Evolutionary conservation across 148 eudicot species (phyloP).

Genomic region (Rhododendron vialii): DNA sequence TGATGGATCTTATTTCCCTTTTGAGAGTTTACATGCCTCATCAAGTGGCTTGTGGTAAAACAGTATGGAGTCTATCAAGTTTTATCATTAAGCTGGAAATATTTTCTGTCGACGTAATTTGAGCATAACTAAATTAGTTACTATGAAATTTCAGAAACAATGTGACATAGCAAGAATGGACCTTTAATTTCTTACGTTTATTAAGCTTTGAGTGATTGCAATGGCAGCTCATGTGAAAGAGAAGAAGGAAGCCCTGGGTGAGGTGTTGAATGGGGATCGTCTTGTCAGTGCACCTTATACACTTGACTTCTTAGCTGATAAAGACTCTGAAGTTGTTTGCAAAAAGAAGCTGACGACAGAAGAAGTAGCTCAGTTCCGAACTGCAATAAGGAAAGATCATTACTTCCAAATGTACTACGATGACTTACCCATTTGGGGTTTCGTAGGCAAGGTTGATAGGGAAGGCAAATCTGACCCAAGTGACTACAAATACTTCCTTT

Average conservation of each 20-base stretch:
- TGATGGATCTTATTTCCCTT: too few species aligned
- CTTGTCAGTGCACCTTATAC: conserved; percentile 58
- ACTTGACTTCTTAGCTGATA: conserved; percentile 57
- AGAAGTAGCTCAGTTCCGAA: conserved; percentile 52
- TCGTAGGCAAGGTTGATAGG: conserved; percentile 56
- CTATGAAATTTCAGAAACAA: too few species aligned
- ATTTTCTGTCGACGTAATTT: too few species aligned
- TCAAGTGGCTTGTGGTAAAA: too few species aligned
- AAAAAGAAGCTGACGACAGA: conserved; percentile 44
- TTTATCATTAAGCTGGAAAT: too few species aligned
- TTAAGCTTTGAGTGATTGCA: too few species aligned
- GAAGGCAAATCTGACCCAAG: conserved; percentile 44
- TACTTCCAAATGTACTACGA: conserved; percentile 74
- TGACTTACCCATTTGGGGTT: conserved; percentile 71
- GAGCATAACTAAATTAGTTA: too few species aligned
- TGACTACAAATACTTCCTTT: conserved; percentile 48
- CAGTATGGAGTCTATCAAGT: too few species aligned
- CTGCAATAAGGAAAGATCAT: conserved; percentile 60
- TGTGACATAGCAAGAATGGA: too few species aligned
- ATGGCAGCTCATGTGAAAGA: conserved; percentile 44
- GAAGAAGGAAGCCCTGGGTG: conserved; percentile 69
- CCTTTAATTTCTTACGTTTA: too few species aligned
- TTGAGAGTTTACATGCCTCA: too few species aligned
- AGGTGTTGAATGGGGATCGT: conserved; percentile 65
- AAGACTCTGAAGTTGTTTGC: conserved; percentile 54